These are phyloP conservation scores for Mariannaea sp. DNA, from an alignment of 2,329 filamentous ascomycete species.

Conservation along the genomic window DNA sequence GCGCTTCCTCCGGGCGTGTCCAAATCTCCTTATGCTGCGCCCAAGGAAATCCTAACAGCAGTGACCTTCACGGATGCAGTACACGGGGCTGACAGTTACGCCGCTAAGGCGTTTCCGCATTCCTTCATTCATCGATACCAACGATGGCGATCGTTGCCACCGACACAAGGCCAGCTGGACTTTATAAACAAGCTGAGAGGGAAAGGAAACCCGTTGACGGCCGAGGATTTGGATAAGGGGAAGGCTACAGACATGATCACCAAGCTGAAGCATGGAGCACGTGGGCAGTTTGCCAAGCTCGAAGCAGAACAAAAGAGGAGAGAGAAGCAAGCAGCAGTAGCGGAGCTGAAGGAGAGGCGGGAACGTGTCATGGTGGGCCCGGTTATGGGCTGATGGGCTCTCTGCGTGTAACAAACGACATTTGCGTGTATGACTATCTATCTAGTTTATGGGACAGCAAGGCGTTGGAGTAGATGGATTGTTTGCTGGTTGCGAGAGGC, in stretches of 20 bases:
- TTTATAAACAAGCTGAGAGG: constrained; percentile 70
- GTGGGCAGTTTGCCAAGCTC: constrained; percentile 61
- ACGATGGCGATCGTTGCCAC: constrained; percentile 70
- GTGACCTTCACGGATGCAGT: constrained; percentile 75
- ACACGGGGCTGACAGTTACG: constrained; percentile 83
- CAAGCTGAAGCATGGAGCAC: constrained; percentile 83
- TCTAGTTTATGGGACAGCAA: too few relatives aligned
- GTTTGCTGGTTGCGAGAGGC: constrained; percentile 2
- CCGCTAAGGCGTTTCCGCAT: constrained; percentile 66
- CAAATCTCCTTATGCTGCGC: constrained; percentile 68
- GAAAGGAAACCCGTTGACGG: constrained; percentile 56
- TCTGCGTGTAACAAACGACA: constrained; percentile 23
- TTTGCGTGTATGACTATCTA: constrained; percentile 20
- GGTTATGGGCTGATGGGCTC: constrained; percentile 25
- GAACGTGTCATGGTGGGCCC: constrained; percentile 64
- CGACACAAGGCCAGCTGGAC: constrained; percentile 68
- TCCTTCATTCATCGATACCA: constrained; percentile 69
- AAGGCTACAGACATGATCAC: constrained; percentile 90
- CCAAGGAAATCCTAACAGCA: constrained; percentile 69
- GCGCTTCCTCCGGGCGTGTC: constrained; percentile 50
- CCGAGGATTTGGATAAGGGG: constrained; percentile 72
- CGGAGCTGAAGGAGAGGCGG: constrained; percentile 49
- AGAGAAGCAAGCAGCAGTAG: constrained; percentile 44
- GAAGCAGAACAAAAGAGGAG: constrained; percentile 58
- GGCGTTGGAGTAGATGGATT: constrained; percentile 12